Evolutionary conservation across 305 asterid genomes (phyloP).

Genomic region (Nicotiana rustica): DNA sequence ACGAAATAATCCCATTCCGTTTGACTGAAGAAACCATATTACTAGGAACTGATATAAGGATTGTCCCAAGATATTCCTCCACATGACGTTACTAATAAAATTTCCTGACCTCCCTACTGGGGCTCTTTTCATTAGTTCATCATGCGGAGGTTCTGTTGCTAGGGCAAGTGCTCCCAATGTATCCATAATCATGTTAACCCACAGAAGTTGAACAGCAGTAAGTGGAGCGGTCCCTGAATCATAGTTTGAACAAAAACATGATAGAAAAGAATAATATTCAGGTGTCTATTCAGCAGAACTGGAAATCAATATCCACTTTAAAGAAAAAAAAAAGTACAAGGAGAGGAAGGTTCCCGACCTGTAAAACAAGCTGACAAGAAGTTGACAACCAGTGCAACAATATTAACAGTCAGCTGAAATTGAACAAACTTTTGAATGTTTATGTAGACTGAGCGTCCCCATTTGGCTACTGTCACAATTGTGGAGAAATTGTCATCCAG

Average conservation of each 20-base stretch:
- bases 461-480: constrained; percentile 88
- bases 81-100: constrained; percentile 80
- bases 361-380: constrained; percentile 88
- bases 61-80: constrained; percentile 97
- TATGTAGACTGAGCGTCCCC: constrained; percentile 94
- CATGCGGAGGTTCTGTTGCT: constrained; percentile 97
- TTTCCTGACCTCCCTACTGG: constrained; percentile 88
- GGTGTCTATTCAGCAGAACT: background rate
- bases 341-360: constrained; percentile 49
- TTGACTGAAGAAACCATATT: constrained; percentile 81
- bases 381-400: constrained; percentile 84
- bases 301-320: background rate
- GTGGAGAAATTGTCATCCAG: constrained; percentile 97
- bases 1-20: constrained; percentile 66
- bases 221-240: constrained; percentile 89
- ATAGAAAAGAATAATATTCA: background rate
- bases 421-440: constrained; percentile 96
- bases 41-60: constrained; percentile 78
- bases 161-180: constrained; percentile 96
- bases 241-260: background rate
- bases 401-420: constrained; percentile 94
- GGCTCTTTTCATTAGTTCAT: constrained; percentile 82
- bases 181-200: constrained; percentile 99
- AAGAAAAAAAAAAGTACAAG: background rate
- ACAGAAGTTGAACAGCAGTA: constrained; percentile 93